Evolutionary conservation across 805 yeast genomes (phyloP).

Genomic region (Saccharomycopsis capsularis): DNA sequence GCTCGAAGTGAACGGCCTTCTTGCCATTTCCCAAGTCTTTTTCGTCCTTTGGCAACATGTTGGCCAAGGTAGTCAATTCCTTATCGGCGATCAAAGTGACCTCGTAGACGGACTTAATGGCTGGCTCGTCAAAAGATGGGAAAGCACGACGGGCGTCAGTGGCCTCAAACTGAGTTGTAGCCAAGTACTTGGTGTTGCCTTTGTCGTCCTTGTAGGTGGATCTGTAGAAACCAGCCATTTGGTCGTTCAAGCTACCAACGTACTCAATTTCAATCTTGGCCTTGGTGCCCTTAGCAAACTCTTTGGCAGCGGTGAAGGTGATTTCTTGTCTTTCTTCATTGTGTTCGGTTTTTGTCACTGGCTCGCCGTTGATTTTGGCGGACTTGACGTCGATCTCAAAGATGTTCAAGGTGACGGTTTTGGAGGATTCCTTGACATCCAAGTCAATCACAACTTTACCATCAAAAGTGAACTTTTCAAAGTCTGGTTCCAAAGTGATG

Average conservation of each 20-base stretch:
- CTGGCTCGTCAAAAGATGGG: slow-evolving; percentile 83
- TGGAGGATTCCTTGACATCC: slow-evolving; percentile 41
- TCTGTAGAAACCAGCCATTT: slow-evolving; percentile 80
- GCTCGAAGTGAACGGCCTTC: slow-evolving; percentile 55
- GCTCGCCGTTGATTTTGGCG: slow-evolving; percentile 35
- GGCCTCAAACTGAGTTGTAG: slow-evolving; percentile 82
- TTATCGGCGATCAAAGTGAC: slow-evolving; percentile 52
- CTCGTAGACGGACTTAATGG: slow-evolving; percentile 67
- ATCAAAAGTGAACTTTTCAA: slow-evolving; percentile 49
- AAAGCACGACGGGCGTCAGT: slow-evolving; percentile 83
- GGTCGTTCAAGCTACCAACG: slow-evolving; percentile 60
- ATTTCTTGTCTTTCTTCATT: slow-evolving; percentile 57
- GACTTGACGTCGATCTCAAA: slow-evolving; percentile 56
- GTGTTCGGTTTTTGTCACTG: slow-evolving; percentile 37
- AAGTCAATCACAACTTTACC: slow-evolving; percentile 52
- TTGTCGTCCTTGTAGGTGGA: slow-evolving; percentile 51
- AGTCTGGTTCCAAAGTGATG: slow-evolving; percentile 55
- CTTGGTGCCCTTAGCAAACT: slow-evolving; percentile 32
- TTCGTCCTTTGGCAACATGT: slow-evolving; percentile 58
- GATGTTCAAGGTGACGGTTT: slow-evolving; percentile 48
- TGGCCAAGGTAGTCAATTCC: slow-evolving; percentile 54
- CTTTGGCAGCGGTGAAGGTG: slow-evolving; percentile 48
- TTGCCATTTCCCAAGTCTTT: slow-evolving; percentile 35
- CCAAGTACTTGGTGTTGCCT: slow-evolving; percentile 62
- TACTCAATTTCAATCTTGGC: slow-evolving; percentile 45